Base-by-base conservation (phyloP, 2,329 filamentous ascomycete species). In the Claviceps cyperi region DNA sequence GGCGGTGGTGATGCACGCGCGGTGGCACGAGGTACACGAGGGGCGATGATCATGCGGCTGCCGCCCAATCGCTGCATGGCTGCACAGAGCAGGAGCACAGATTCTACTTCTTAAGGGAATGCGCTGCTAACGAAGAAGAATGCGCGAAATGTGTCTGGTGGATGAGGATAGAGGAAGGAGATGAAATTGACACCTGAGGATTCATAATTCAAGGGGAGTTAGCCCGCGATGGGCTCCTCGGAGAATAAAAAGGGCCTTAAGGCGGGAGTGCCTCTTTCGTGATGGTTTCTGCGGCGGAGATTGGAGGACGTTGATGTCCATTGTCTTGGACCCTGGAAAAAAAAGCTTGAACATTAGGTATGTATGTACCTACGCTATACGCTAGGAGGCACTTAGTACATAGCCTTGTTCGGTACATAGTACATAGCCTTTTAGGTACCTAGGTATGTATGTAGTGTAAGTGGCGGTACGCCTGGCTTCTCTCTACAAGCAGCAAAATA, bases 221-320 rank as follows among this genome's bases (percentile, higher is more conserved):
- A 32, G 9, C 28, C 28, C 28, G 28, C 28, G 43, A 43, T 52
- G 43, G n/a, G 15, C 37, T n/a, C 15, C 35, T 36, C 22, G 8
- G 47, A 24, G 22, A 15, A 48, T 48, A 46, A 45, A 46, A 41
- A 36, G 11, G 36, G 7, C 0, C 4, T 4, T 15, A n/a, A n/a
- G 32, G 13, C 7, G 17, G 43, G 65, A 40, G 5, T 40, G 4
- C 9, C 11, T 40, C 9, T 32, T 40, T 40, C 66, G 69, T 73
- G 69, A 72, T 69, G 62, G 63, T 69, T 70, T 70, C 66, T 73
- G 66, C 70, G 35, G 69, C 68, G 70, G 60, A 73, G 61, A 66
- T 72, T 69, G 69, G 64, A 62, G 69, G 65, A 64, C 58, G 60
- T 37, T 35, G 44, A 32, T 32, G 28, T n/a, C n/a, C n/a, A n/a